Evolutionary conservation across 768 basidiomycete genomes (phyloP).

Genomic region (Boletus rex-veris): DNA sequence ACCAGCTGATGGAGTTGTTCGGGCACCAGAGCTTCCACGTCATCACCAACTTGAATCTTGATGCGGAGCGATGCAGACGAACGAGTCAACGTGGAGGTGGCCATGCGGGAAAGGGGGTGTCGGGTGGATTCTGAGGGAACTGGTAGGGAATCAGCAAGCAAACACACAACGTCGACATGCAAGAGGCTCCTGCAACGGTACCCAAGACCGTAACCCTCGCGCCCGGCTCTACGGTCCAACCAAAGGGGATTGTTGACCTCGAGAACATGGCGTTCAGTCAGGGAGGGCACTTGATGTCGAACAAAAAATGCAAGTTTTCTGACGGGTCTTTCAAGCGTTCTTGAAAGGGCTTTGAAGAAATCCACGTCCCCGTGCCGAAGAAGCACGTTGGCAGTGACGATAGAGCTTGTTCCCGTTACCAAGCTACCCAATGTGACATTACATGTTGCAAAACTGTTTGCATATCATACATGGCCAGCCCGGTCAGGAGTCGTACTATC

Average conservation of each 20-base stretch:
- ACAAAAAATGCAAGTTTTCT: conserved; percentile 96
- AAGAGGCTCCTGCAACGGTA: conserved; percentile 32
- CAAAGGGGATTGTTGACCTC: conserved; percentile 81
- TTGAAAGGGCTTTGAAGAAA: conserved; percentile 88
- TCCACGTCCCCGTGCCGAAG: conserved; percentile 67
- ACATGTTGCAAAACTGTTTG: too few relatives aligned
- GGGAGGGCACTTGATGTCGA: conserved; percentile 96
- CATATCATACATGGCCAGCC: not conserved
- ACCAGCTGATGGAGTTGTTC: too few relatives aligned
- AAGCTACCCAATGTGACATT: conserved; percentile 47
- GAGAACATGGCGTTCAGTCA: conserved; percentile 95
- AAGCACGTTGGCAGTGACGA: conserved; percentile 58
- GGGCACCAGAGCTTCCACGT: too few relatives aligned
- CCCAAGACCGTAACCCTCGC: conserved; percentile 28
- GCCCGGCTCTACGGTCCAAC: conserved; percentile 83
- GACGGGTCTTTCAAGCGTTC: conserved; percentile 81
- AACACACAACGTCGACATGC: too few relatives aligned
- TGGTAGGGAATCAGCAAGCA: too few relatives aligned
- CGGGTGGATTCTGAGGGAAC: too few relatives aligned
- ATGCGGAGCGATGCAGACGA: too few relatives aligned
- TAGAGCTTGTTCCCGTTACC: conserved; percentile 68
- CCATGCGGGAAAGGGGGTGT: too few relatives aligned
- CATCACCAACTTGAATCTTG: too few relatives aligned
- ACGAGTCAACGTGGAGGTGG: too few relatives aligned
- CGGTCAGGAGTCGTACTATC: too few relatives aligned